A percentile compares a stretch with the other conserved stretches of the same genome.
phyloP scores from a whole-genome alignment of 345 rosid species.

The Salix suchowensis region DNA sequence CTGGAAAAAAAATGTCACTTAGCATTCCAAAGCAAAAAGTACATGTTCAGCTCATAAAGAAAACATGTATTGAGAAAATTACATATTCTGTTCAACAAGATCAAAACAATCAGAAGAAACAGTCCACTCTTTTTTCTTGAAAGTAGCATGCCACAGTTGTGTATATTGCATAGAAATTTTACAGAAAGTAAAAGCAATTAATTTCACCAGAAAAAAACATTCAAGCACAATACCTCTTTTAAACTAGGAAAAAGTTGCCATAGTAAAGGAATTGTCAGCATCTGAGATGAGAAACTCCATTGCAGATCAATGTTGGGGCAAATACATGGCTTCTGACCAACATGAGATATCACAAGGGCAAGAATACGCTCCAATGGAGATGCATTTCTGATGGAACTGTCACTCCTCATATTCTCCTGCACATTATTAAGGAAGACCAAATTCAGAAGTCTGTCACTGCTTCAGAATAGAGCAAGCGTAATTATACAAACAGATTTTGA shows the following conservation, averaged over 20 bases:
- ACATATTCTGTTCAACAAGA: not conserved
- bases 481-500: not conserved
- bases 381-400: slow-evolving; percentile 22
- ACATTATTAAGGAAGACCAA: not conserved
- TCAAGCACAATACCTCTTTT: slow-evolving; percentile 54
- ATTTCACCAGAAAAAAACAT: not conserved
- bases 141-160: not conserved
- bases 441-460: not conserved
- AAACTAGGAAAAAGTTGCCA: slow-evolving; percentile 76
- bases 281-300: slow-evolving; percentile 76
- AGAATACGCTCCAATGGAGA: slow-evolving; percentile 65
- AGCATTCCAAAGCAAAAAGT: not conserved
- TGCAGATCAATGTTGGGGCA: slow-evolving; percentile 63
- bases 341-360: slow-evolving; percentile 52
- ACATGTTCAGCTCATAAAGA: not conserved
- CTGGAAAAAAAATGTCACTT: slow-evolving; percentile 38
- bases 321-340: slow-evolving; percentile 56
- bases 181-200: not conserved
- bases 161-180: not conserved
- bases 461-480: not conserved
- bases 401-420: slow-evolving; percentile 54
- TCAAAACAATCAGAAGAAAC: not conserved
- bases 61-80: not conserved
- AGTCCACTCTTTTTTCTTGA: not conserved
- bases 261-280: slow-evolving; percentile 79